Conservation (phyloP, 257 asterid genomes). For the Solanum verrucosum region DNA sequence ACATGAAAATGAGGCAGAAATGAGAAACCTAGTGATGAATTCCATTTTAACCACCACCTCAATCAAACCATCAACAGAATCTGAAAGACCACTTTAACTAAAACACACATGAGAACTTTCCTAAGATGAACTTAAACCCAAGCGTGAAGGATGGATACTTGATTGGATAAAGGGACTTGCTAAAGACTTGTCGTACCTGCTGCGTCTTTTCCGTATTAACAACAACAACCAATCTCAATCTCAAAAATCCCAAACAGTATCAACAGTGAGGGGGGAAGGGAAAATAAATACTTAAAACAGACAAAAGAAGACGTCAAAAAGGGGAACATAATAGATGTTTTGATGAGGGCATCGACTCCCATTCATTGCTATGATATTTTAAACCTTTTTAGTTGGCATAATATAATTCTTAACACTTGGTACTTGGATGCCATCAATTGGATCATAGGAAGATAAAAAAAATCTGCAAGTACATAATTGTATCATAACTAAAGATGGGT, state of each 20-base stretch:
- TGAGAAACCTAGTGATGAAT: background rate
- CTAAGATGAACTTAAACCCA: background rate
- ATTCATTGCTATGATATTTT: background rate
- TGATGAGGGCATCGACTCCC: background rate
- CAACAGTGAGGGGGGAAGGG: background rate
- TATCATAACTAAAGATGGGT: background rate
- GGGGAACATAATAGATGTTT: background rate
- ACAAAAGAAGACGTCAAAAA: background rate
- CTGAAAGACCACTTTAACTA: background rate
- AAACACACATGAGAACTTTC: background rate
- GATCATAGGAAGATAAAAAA: background rate
- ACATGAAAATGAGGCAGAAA: background rate
- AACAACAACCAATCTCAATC: background rate
- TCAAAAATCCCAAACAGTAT: background rate
- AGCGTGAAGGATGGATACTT: background rate
- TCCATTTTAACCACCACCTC: background rate
- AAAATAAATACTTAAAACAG: background rate
- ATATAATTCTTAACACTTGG: background rate
- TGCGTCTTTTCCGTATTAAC: background rate
- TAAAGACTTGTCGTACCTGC: background rate
- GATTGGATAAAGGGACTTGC: background rate
- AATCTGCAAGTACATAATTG: background rate
- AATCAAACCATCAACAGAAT: background rate
- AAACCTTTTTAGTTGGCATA: background rate
- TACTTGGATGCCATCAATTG: background rate